These are phyloP conservation scores for Madurella fahalii DNA, from an alignment of 2,329 filamentous ascomycete species.

Conservation along the genomic window DNA sequence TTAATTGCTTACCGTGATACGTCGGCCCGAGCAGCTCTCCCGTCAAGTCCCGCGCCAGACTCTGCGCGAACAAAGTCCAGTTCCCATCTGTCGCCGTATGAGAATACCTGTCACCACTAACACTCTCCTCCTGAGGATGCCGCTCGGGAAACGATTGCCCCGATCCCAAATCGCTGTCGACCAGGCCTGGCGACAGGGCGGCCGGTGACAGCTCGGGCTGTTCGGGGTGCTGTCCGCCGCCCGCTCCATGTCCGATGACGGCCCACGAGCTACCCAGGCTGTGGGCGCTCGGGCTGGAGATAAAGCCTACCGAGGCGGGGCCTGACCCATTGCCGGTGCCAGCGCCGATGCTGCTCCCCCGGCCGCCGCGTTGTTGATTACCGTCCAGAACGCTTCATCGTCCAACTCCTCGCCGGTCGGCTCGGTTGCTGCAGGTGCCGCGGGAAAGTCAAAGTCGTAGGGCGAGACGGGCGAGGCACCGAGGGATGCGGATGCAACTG, in stretches of 20 bases:
- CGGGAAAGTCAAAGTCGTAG: conserved; percentile 32
- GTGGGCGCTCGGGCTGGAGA: conserved; percentile 48
- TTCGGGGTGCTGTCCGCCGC: conserved; percentile 27
- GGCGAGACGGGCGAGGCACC: conserved; percentile 38
- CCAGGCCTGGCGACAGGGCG: conserved; percentile 43
- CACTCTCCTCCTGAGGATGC: conserved; percentile 23
- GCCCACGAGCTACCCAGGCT: conserved; percentile 48
- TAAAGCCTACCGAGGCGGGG: conserved; percentile 39
- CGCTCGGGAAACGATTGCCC: conserved; percentile 25
- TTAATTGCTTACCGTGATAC: conserved; percentile 30
- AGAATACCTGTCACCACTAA: conserved; percentile 30
- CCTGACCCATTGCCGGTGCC: conserved; percentile 13
- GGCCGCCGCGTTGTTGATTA: conserved; percentile 27
- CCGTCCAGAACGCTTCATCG: conserved; percentile 44
- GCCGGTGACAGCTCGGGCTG: conserved; percentile 33
- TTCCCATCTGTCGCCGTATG: conserved; percentile 25
- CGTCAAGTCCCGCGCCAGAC: conserved; percentile 16
- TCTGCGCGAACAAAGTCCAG: conserved; percentile 29
- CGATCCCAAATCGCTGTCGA: conserved; percentile 22
- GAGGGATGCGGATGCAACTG: conserved; percentile 34
- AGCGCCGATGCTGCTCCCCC: conserved; percentile 29
- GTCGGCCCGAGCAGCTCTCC: conserved; percentile 17
- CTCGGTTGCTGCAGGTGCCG: conserved; percentile 22
- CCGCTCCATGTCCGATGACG: conserved; percentile 34
- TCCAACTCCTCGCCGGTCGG: conserved; percentile 32